Percentiles rank a stretch among this genome's conserved stretches.
Evolutionary conservation across 345 rosid genomes (phyloP).

Genomic region (Salix exigua): DNA sequence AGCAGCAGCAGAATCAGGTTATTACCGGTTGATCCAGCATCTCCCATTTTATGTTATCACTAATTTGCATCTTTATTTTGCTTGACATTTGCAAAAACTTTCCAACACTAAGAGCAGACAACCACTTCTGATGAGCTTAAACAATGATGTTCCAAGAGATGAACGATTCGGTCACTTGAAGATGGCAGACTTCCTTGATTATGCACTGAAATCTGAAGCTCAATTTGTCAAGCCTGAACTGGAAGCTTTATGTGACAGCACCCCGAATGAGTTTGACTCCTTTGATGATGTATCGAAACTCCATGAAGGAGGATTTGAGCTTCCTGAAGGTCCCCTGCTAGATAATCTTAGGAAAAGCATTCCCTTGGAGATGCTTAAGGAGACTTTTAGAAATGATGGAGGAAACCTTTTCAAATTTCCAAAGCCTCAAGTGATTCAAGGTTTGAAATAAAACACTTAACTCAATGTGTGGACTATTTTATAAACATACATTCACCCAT

Average conservation of each 20-base stretch:
- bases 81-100: not conserved
- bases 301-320: conserved; percentile 36
- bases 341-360: conserved; percentile 22
- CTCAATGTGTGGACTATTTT: not conserved
- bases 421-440: conserved; percentile 37
- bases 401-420: conserved; percentile 33
- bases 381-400: conserved; percentile 33
- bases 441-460: conserved; percentile 8
- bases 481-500: not conserved
- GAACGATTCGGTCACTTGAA: conserved; percentile 44
- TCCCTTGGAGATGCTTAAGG: conserved; percentile 38
- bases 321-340: conserved; percentile 21
- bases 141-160: conserved; percentile 39
- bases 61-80: not conserved
- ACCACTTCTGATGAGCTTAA: conserved; percentile 26
- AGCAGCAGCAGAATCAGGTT: conserved; percentile 31
- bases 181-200: conserved; percentile 38
- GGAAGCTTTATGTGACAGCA: conserved; percentile 24
- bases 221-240: conserved; percentile 37
- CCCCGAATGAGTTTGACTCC: conserved; percentile 41
- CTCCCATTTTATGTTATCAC: not conserved
- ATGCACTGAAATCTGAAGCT: conserved; percentile 31
- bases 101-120: conserved; percentile 26
- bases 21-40: not conserved
- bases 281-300: conserved; percentile 34